Evolutionary conservation across 352 stramenopile species (phyloP).

Genomic region (Phytopythium oedochilum): DNA sequence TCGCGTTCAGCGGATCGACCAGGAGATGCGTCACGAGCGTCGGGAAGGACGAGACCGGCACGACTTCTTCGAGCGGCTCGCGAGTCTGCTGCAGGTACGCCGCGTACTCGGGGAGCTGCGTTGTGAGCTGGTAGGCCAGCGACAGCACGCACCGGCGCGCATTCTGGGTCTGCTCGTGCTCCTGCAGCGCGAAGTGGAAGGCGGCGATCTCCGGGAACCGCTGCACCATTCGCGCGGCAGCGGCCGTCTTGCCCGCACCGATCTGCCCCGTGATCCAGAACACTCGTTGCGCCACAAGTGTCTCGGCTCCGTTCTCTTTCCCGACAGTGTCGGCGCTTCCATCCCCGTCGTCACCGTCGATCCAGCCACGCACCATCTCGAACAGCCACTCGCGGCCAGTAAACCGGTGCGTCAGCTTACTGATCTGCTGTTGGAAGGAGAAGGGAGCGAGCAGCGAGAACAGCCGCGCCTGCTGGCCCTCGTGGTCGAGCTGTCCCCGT

Average conservation of each 20-base stretch:
- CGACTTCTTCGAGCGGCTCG: slow-evolving; percentile 67
- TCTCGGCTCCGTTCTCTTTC: neutral
- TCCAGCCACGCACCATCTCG: slow-evolving; percentile 37
- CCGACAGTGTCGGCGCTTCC: neutral
- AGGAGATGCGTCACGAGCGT: slow-evolving; percentile 47
- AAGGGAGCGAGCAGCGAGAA: slow-evolving; percentile 64
- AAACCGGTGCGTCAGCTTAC: slow-evolving; percentile 61
- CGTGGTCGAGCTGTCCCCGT: slow-evolving; percentile 62
- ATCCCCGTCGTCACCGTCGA: slow-evolving; percentile 13
- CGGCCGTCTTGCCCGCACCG: slow-evolving; percentile 57
- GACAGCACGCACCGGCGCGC: slow-evolving; percentile 60
- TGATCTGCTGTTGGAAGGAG: slow-evolving; percentile 72
- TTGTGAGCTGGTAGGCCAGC: slow-evolving; percentile 70
- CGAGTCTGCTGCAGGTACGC: slow-evolving; percentile 54
- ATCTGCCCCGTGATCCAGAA: slow-evolving; percentile 77
- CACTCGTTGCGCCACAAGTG: slow-evolving; percentile 37
- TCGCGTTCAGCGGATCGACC: slow-evolving; percentile 59
- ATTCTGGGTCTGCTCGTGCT: slow-evolving; percentile 75
- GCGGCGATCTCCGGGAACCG: slow-evolving; percentile 60
- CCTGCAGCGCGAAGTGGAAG: slow-evolving; percentile 68
- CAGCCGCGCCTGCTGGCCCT: slow-evolving; percentile 62
- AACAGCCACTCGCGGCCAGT: slow-evolving; percentile 63
- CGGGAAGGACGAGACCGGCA: slow-evolving; percentile 62
- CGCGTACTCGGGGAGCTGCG: slow-evolving; percentile 63
- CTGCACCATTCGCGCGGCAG: slow-evolving; percentile 64